Conservation (phyloP, 2,329 filamentous ascomycete genomes). For the Aspergillus flavus region DNA sequence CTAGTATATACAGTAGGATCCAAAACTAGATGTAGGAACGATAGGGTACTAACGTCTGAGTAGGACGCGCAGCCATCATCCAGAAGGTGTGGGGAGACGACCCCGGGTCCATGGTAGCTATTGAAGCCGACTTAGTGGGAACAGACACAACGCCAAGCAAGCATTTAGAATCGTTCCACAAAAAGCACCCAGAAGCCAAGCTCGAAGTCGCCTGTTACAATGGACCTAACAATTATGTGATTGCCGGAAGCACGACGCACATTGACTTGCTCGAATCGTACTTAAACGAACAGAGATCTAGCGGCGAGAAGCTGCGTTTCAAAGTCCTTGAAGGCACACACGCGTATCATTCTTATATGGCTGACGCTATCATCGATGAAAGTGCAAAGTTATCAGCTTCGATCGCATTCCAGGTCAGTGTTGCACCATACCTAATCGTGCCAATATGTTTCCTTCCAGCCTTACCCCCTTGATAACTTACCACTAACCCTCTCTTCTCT, state of each 20-base stretch:
- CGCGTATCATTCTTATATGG: not conserved
- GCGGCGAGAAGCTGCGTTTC: not conserved
- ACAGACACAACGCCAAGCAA: too few relatives aligned
- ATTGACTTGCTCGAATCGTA: constrained; percentile 4
- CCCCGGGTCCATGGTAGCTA: constrained; percentile 36
- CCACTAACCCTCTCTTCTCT: too few relatives aligned
- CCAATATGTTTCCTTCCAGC: too few relatives aligned
- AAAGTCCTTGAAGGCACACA: not conserved
- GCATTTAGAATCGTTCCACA: too few relatives aligned
- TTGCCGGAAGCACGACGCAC: constrained; percentile 35
- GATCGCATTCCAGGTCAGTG: too few relatives aligned
- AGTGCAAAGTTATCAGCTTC: too few relatives aligned
- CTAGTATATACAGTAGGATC: too few relatives aligned
- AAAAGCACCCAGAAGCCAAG: not conserved
- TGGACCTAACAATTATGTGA: not conserved
- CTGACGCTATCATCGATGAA: constrained; percentile 6
- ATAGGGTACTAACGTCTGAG: too few relatives aligned
- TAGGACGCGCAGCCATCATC: constrained; percentile 33
- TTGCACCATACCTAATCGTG: too few relatives aligned
- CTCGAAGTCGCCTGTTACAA: constrained; percentile 15
- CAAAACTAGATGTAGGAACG: too few relatives aligned
- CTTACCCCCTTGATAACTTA: too few relatives aligned
- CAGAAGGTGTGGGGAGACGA: constrained; percentile 35
- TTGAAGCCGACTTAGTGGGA: constrained; percentile 31
- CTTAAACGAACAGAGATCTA: too few relatives aligned